Conservation (phyloP, 192 early-diverging fungal genomes). For the Gigaspora rosea region DNA sequence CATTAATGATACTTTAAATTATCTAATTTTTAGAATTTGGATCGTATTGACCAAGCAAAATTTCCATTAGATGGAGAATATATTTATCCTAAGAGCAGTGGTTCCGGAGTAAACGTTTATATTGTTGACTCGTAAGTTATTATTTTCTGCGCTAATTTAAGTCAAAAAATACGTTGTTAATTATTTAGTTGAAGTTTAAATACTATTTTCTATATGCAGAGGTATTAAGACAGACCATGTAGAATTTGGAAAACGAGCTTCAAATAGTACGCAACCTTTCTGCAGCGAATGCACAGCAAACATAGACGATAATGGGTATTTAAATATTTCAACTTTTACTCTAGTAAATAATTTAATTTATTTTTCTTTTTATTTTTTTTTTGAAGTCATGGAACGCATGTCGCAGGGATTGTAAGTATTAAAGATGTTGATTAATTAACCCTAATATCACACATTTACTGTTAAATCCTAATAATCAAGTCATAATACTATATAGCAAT, state of each 20-base stretch:
- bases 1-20: too few relatives aligned
- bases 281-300: conserved; percentile 17
- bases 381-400: conserved; percentile 67
- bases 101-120: conserved; percentile 42
- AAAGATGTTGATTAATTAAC: too few relatives aligned
- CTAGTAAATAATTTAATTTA: not conserved
- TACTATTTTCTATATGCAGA: not conserved
- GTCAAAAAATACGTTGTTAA: not conserved
- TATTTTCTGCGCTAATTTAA: not conserved
- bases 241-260: not conserved
- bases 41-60: conserved; percentile 6
- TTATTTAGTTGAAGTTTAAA: not conserved
- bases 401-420: conserved; percentile 63
- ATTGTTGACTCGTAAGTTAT: conserved; percentile 54
- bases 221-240: not conserved
- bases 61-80: conserved; percentile 57
- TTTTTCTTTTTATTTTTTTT: not conserved
- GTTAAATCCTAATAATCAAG: not conserved
- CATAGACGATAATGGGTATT: conserved; percentile 50
- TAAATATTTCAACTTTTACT: not conserved
- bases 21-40: conserved; percentile 4
- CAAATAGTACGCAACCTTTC: not conserved
- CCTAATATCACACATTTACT: too few relatives aligned
- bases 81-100: conserved; percentile 56
- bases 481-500: too few relatives aligned